Conservation (phyloP, 2,329 filamentous ascomycete genomes). For the Sporothrix inflata region DNA sequence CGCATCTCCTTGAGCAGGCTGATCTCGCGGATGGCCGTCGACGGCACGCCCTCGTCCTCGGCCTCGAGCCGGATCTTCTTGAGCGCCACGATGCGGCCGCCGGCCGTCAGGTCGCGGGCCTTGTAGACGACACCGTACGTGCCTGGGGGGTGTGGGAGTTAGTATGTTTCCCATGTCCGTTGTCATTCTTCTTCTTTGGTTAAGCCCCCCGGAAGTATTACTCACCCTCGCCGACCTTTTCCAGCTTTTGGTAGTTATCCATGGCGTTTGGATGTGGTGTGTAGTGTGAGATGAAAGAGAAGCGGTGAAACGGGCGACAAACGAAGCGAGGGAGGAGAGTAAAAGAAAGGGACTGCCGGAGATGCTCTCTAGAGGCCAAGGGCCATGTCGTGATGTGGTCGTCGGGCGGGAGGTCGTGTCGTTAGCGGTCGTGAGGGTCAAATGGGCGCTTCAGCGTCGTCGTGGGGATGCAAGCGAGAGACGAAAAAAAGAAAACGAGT, state of each 20-base stretch:
- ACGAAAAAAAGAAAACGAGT: background rate
- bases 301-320: background rate
- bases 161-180: background rate
- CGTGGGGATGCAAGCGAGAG: background rate
- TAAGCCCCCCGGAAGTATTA: too few species aligned
- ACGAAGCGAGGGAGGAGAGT: background rate
- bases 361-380: conserved; percentile 9
- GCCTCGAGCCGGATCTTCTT: conserved; percentile 93
- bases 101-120: conserved; percentile 76
- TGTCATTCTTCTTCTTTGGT: too few species aligned
- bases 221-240: conserved; percentile 88
- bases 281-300: background rate
- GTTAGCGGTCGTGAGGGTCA: background rate
- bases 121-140: conserved; percentile 95
- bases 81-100: conserved; percentile 80
- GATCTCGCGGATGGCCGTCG: conserved; percentile 88
- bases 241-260: conserved; percentile 92
- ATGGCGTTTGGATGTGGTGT: conserved; percentile 48
- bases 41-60: conserved; percentile 88
- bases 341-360: background rate
- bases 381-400: background rate
- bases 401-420: background rate
- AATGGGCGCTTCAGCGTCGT: background rate
- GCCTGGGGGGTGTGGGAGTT: conserved; percentile 53
- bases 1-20: conserved; percentile 91